Conservation (phyloP, 345 rosid genomes). For the Gossypium sturtianum region DNA sequence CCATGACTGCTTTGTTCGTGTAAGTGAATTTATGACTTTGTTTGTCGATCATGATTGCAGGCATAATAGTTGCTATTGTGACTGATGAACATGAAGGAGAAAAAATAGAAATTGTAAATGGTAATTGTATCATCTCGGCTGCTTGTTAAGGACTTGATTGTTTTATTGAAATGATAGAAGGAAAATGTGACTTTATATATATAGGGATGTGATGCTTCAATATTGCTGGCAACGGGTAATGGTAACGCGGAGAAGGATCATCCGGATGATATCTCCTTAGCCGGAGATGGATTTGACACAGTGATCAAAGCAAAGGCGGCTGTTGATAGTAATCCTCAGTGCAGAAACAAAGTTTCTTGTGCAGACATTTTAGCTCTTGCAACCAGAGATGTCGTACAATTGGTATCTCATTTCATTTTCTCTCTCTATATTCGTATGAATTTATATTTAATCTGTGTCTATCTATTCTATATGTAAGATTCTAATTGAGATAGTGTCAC, state of each 20-base stretch:
- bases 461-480: too few species aligned
- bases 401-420: slow-evolving; percentile 31
- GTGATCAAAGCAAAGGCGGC: slow-evolving; percentile 82
- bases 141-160: too few species aligned
- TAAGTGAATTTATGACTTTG: slow-evolving; percentile 4
- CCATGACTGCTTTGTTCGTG: slow-evolving; percentile 68
- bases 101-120: too few species aligned
- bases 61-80: not conserved
- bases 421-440: too few species aligned
- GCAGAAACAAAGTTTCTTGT: slow-evolving; percentile 88
- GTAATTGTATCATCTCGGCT: too few species aligned
- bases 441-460: too few species aligned
- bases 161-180: too few species aligned
- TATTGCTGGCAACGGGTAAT: slow-evolving; percentile 28
- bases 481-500: too few species aligned
- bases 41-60: not conserved
- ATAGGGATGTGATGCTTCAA: slow-evolving; percentile 70
- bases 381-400: slow-evolving; percentile 62
- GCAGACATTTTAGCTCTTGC: slow-evolving; percentile 93
- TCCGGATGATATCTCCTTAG: slow-evolving; percentile 49
- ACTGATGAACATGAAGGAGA: not conserved
- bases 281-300: slow-evolving; percentile 85
- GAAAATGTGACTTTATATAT: not conserved
- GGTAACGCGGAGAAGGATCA: slow-evolving; percentile 52
- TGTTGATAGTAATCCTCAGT: slow-evolving; percentile 56